A percentile compares a stretch with the other conserved stretches of the same genome.
Evolutionary conservation across 306 rosid genomes (phyloP).

Genomic region (Cucurbita maxima): DNA sequence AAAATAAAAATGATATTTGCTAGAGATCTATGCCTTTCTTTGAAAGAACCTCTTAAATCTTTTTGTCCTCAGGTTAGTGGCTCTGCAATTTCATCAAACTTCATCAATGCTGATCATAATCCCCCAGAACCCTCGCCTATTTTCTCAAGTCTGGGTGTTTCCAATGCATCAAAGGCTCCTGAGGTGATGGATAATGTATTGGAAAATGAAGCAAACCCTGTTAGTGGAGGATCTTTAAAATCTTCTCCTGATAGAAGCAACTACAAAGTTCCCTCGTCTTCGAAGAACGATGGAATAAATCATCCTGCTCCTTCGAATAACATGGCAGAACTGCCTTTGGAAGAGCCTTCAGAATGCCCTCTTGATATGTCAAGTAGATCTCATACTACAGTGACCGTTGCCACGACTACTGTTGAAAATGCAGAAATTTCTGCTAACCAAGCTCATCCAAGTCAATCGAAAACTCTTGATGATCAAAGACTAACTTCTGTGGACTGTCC

Average conservation of each 20-base stretch:
- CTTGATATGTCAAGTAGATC: background rate
- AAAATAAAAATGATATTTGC: conserved; percentile 16
- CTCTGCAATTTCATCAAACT: conserved; percentile 12
- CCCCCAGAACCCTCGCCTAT: background rate
- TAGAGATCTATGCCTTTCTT: conserved; percentile 17
- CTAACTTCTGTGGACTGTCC: background rate
- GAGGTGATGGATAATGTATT: background rate
- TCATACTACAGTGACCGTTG: background rate
- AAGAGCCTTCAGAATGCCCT: conserved; percentile 7
- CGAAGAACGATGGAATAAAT: too few species aligned
- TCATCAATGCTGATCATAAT: conserved; percentile 13
- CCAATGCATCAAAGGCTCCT: background rate
- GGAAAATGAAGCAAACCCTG: background rate
- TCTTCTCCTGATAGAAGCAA: too few species aligned
- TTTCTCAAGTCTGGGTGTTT: background rate
- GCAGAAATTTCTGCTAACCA: background rate
- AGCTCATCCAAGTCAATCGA: background rate
- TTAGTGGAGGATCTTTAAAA: background rate
- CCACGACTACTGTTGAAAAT: background rate
- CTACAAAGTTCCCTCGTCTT: too few species aligned
- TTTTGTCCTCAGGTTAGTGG: conserved; percentile 13
- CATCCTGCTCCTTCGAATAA: background rate
- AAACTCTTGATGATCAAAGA: background rate
- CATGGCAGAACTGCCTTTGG: background rate
- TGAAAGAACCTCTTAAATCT: conserved; percentile 23